A percentile compares a stretch with the other conserved stretches of the same genome.
Evolutionary conservation across 1,284 basidiomycete genomes (phyloP).

Genomic region (Ustilago lituana): DNA sequence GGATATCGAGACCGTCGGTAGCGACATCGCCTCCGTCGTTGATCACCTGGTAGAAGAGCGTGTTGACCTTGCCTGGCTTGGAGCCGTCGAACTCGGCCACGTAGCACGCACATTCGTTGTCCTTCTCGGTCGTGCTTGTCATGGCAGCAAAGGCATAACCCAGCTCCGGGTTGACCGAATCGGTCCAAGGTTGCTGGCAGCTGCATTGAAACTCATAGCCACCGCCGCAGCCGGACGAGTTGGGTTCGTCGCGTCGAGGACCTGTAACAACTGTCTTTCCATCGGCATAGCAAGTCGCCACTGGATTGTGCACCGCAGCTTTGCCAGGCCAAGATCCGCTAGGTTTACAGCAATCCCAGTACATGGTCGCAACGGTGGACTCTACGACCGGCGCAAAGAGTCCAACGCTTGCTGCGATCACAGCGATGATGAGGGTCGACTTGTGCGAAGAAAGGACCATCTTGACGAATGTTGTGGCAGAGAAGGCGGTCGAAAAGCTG

Average conservation of each 20-base stretch:
- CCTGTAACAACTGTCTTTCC: conserved; percentile 40
- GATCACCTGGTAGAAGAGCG: conserved; percentile 42
- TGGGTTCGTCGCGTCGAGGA: conserved; percentile 13
- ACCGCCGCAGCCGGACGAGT: conserved; percentile 40
- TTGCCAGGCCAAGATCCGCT: no score
- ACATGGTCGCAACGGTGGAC: conserved; percentile 36
- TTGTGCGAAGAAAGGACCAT: conserved; percentile 15
- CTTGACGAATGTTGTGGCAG: conserved; percentile 3
- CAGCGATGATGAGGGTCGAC: conserved; percentile 20
- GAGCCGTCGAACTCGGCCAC: conserved; percentile 19
- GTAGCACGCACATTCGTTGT: conserved; percentile 31
- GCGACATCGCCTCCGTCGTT: conserved; percentile 32
- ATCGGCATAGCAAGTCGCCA: conserved; percentile 19
- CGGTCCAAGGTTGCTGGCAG: conserved; percentile 45
- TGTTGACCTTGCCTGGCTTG: conserved; percentile 28
- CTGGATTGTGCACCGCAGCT: conserved; percentile 24
- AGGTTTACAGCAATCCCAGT: conserved; percentile 42
- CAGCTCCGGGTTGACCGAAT: conserved; percentile 15
- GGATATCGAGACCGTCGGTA: conserved; percentile 33
- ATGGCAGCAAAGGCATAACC: conserved; percentile 39
- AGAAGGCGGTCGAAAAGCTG: no score
- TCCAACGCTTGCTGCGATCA: conserved; percentile 9
- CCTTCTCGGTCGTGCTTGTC: conserved; percentile 17
- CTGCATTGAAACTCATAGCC: conserved; percentile 37
- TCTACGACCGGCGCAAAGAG: conserved; percentile 16